Evolutionary conservation across 306 rosid species (phyloP), one percentile per base, ranked within the genome.

Genomic region (Luffa acutangula): DNA sequence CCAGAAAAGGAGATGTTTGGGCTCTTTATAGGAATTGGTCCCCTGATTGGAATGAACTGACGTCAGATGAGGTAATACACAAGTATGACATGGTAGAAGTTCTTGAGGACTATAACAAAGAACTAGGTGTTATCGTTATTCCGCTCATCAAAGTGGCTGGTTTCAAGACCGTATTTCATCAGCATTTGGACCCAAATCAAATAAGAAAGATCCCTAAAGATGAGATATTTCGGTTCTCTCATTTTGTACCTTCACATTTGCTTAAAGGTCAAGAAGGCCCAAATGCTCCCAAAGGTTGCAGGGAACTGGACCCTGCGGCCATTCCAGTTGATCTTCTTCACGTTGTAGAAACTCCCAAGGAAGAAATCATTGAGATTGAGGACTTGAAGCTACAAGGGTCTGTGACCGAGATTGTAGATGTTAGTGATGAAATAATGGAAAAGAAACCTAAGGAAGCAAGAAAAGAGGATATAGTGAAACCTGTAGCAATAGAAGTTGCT

Each of bases 271-370:
- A 80, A 82, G 97, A 93, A 89, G 89, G 88, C 73, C 82, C 79
- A 6, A 87, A 85, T 85, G 91, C 97, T 85, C 98, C 93, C 75
- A 91, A 83, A 79, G 97, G 97, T 85, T 95, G 97, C 80, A 83
- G 95, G 87, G 99, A 93, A 86, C 89, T 95, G 85, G 97, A 95
- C 78, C 97, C 99, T 49, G 97, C 97, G 49, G 93, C 97, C 65
- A 90, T 89, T 53, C 97, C 99, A 7, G 31, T 59, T 9, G 92
- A 95, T 42, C 91, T 93, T 85, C 93, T 92, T 72, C 88, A 90
- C 81, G 85, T 93, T 2, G 82, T 90, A 77, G 49, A 85, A 66
- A 88, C 81, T 80, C 84, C 75, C 18, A 87, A 85, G 81, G 87
- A 64, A 53, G 91, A 87, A 77, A 74, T 65, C 70, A 45, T 46